Evolutionary conservation across 192 early-diverging fungal genomes (phyloP).

Genomic region (Entomortierella lignicola): DNA sequence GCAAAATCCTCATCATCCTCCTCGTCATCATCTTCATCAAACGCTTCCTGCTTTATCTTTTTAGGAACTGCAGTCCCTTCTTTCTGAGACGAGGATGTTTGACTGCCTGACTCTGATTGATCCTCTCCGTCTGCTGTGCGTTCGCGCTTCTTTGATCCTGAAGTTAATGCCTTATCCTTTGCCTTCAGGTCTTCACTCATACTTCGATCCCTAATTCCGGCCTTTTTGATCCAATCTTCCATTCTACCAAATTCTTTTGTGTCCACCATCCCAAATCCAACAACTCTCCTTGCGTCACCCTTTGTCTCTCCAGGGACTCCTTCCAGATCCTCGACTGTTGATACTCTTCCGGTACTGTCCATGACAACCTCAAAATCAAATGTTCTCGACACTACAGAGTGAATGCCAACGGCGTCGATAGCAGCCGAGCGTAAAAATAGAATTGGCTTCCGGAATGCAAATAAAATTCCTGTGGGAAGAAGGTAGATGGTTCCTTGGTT

Average conservation of each 20-base stretch:
- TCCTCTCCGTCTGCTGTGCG: conserved; percentile 17
- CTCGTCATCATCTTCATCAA: conserved; percentile 20
- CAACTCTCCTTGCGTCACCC: conserved; percentile 10
- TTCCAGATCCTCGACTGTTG: conserved; percentile 32
- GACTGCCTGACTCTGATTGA: not conserved
- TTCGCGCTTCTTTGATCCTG: conserved; percentile 20
- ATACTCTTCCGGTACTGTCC: not conserved
- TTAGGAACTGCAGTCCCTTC: not conserved
- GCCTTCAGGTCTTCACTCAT: conserved; percentile 52
- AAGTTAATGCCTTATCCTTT: conserved; percentile 27
- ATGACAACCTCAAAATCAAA: conserved; percentile 53
- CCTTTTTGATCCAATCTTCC: conserved; percentile 51
- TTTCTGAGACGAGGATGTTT: conserved; percentile 3
- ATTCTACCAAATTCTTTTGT: conserved; percentile 43
- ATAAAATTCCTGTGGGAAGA: conserved; percentile 36
- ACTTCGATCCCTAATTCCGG: conserved; percentile 46
- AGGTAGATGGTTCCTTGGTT: conserved; percentile 49
- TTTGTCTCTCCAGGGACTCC: conserved; percentile 20
- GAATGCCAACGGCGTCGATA: conserved; percentile 34
- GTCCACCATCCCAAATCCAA: conserved; percentile 49
- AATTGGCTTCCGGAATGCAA: conserved; percentile 50
- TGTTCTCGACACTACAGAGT: conserved; percentile 35
- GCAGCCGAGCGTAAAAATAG: conserved; percentile 17
- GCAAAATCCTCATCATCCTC: conserved; percentile 52
- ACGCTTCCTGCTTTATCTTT: not conserved